Evolutionary conservation across 2,329 filamentous ascomycete species (phyloP), one percentile per base, ranked within the genome.

Genomic region (Ceratocystis diversiconidia): DNA sequence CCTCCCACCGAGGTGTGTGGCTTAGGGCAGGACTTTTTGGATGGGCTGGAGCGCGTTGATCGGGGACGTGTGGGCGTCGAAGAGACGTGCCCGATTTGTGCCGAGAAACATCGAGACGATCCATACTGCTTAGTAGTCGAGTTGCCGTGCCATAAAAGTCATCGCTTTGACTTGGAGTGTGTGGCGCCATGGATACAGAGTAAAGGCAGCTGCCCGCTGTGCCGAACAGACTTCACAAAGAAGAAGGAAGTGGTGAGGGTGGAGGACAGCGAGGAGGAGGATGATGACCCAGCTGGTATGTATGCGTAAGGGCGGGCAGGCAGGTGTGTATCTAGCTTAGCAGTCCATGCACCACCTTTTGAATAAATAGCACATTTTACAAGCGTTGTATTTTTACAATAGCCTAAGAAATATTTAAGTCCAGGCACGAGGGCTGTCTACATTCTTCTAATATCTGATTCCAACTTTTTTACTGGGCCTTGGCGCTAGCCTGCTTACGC

Each of bases 101-200:
- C 82, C 67, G 81, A 86, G 70, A 74, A 73, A 36, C 85, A 82
- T 71, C 75, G 85, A 60, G 82, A 86, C 70, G 85, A 87, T 70
- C 75, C 77, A 70, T 85, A 83, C 71, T 82, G 80, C 65, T 76
- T 87, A 1, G 83, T 87, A 12, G 85, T 87, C 32, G 79, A 84
- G 76, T 76, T 87, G 71, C 84, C 84, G 50, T 87, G 85, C 72
- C 77, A 83, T 70, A 77, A 76, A 41, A 75, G 73, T 50, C 85
- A 87, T 72, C 75, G 74, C 62, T 87, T 85, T 71, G 85, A 87
- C 70, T 73, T 87, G n/a, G 85, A 87, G 74, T 87, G 85, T 70
- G 83, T 87, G 1, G 81, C 79, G 2, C 84, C 85, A 5, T 87
- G 85, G 85, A 72, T 87, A 72, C 75, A 79, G 72, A 79, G 82